Percentiles rank a stretch among this genome's conserved stretches.
These are phyloP conservation scores for Diospyros lotus DNA, from an alignment of 148 eudicot genomes.

Conservation along the genomic window DNA sequence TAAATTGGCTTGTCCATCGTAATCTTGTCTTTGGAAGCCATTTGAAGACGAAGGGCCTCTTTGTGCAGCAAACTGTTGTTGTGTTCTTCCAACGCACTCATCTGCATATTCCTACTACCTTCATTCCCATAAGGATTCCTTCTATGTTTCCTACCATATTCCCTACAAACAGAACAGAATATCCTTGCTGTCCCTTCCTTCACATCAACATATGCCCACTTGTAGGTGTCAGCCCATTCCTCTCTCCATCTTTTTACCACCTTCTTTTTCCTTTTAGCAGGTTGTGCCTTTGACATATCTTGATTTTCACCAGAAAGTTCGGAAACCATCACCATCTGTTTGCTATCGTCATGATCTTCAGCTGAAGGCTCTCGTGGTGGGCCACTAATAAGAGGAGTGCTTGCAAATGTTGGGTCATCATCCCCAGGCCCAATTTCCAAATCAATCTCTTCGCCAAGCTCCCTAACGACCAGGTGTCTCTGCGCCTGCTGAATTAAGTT, in stretches of 20 bases:
- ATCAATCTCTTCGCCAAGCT: slow-evolving; percentile 91
- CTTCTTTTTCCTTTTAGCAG: slow-evolving; percentile 82
- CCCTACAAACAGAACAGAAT: slow-evolving; percentile 92
- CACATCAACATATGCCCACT: slow-evolving; percentile 97
- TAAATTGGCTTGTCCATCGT: slow-evolving; percentile 77
- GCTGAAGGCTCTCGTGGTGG: slow-evolving; percentile 64
- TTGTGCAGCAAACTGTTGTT: slow-evolving; percentile 95
- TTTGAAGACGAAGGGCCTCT: slow-evolving; percentile 91
- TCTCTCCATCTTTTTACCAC: slow-evolving; percentile 99
- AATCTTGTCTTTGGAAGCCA: slow-evolving; percentile 93
- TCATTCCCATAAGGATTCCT: slow-evolving; percentile 98
- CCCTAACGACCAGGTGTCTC: slow-evolving; percentile 81
- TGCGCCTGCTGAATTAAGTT: slow-evolving; percentile 79
- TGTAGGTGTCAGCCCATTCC: slow-evolving; percentile 99
- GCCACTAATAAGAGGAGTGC: slow-evolving; percentile 49
- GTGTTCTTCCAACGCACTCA: slow-evolving; percentile 98
- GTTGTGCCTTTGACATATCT: slow-evolving; percentile 65
- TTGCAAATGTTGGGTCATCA: slow-evolving; percentile 73
- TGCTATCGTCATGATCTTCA: slow-evolving; percentile 73
- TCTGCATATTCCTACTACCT: slow-evolving; percentile 99
- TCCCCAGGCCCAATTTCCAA: slow-evolving; percentile 87
- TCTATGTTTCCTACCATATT: slow-evolving; percentile 95
- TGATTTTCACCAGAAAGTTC: slow-evolving; percentile 66
- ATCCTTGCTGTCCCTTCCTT: slow-evolving; percentile 94
- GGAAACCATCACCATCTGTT: slow-evolving; percentile 58